Evolutionary conservation across 257 asterid genomes (phyloP).

Genomic region (Rehmannia glutinosa): DNA sequence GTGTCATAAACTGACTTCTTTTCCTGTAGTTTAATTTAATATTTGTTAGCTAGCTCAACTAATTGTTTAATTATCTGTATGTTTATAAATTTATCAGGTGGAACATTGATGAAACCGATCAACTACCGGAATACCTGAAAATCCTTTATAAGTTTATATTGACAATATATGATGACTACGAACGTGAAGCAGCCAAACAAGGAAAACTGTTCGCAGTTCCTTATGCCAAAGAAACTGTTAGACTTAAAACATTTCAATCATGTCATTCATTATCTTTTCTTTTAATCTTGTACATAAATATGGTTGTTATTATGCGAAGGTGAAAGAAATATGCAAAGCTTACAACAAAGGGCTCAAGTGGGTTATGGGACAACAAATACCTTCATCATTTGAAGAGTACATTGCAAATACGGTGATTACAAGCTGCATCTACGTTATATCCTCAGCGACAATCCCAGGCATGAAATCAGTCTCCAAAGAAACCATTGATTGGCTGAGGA

Average conservation of each 20-base stretch:
- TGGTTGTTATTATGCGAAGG: too few relatives aligned
- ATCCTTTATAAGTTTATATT: slow-evolving; percentile 1
- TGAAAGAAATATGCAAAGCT: not conserved
- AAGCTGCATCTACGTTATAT: not conserved
- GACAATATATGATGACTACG: not conserved
- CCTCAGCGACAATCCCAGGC: not conserved
- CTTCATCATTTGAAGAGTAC: not conserved
- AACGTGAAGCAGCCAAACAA: slow-evolving; percentile 9
- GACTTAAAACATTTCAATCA: too few relatives aligned
- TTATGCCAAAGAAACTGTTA: slow-evolving; percentile 13
- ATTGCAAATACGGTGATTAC: not conserved
- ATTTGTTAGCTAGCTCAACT: too few relatives aligned
- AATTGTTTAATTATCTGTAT: not conserved
- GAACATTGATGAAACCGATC: slow-evolving; percentile 6
- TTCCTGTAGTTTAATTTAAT: too few relatives aligned
- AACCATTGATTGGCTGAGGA: not conserved
- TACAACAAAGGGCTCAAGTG: not conserved
- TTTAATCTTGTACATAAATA: too few relatives aligned
- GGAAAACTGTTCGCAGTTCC: slow-evolving; percentile 7
- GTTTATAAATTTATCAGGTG: slow-evolving; percentile 15
- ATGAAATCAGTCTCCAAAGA: not conserved
- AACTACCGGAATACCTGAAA: slow-evolving; percentile 24
- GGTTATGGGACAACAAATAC: not conserved
- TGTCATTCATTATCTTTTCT: too few relatives aligned
- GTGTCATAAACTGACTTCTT: too few relatives aligned